Evolutionary conservation across 83 land plant species (phyloP), one percentile per base, ranked within the genome.

Genomic region (Picea abies): DNA sequence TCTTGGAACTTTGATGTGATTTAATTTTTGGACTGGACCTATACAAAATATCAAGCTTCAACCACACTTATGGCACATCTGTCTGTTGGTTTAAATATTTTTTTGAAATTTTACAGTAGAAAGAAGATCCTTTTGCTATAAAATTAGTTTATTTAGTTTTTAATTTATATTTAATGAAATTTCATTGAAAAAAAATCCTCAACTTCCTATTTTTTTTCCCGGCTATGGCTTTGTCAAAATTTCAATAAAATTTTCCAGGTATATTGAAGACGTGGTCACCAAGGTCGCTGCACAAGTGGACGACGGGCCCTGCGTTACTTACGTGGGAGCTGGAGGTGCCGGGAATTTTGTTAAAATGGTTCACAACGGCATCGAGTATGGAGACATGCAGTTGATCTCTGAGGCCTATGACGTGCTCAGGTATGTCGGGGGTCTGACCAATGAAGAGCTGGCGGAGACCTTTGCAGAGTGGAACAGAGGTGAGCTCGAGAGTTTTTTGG

Each of bases 321-420:
- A 81, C 32, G 88, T 87, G 15, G 89, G 89, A 29, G 60, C 58
- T 12, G 89, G 89, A 9, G 89, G 89, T 6, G 79, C 89, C 19
- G 89, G 89, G 20, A 87, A 87, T 76, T 87, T 84, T 56, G 89
- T 87, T 8, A 87, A 87, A 63, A 87, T 87, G 89, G 84, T 87
- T 1, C 89, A 87, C 64, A 87, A 87, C 41, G 89, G 89, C 20
- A 87, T 87, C 9, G 89, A 84, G 60, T 84, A 87, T 72, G 89
- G 89, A 6, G 89, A 84, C 20, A 87, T 87, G 88, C 89, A 87
- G 76, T 84, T 87, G 14, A 87, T 87, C 15, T 49, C 87, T 15
- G 89, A 87, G 52, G 89, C 89, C 0, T 87, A 87, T 44, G 89
- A 85, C 26, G 89, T 87, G 47, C 83, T 87, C 3, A 82, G 60